Conservation (phyloP, 495 filamentous ascomycete genomes). For the Penicillium samsonianum region DNA sequence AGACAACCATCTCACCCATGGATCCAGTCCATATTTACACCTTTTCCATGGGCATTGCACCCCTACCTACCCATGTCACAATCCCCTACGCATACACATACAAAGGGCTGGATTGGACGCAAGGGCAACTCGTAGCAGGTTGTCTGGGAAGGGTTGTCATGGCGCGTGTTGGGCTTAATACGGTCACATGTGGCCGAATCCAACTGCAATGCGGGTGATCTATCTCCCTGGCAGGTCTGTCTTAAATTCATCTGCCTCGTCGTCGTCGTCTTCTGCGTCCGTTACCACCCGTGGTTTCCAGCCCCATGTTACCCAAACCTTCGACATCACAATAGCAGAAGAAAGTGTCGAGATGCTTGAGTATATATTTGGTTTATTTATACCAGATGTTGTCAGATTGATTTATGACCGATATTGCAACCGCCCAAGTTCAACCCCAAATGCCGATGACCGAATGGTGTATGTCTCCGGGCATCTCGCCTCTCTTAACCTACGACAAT, state of each 20-base stretch:
- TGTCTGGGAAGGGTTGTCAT: not conserved
- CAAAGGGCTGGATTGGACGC: not conserved
- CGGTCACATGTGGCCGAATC: not conserved
- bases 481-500: slow-evolving; percentile 3
- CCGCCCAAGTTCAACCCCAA: slow-evolving; percentile 6
- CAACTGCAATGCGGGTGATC: not conserved
- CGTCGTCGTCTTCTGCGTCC: slow-evolving; percentile 5
- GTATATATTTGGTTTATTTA: slow-evolving; percentile 5
- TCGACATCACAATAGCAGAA: slow-evolving; percentile 8
- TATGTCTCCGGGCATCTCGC: not conserved
- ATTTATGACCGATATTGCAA: slow-evolving; percentile 8
- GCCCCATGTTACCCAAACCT: not conserved
- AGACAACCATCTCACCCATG: no score
- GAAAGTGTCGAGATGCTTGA: slow-evolving; percentile 10
- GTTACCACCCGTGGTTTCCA: slow-evolving; percentile 5
- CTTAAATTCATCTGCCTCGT: not conserved
- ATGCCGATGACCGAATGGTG: slow-evolving; percentile 1
- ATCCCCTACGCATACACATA: not conserved
- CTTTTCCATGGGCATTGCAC: no score
- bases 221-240: no score
- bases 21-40: no score
- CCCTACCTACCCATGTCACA: not conserved
- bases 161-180: not conserved
- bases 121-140: not conserved
- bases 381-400: slow-evolving; percentile 6